Conservation (phyloP, 2,329 filamentous ascomycete species). For the Arachnomyces sp. region DNA sequence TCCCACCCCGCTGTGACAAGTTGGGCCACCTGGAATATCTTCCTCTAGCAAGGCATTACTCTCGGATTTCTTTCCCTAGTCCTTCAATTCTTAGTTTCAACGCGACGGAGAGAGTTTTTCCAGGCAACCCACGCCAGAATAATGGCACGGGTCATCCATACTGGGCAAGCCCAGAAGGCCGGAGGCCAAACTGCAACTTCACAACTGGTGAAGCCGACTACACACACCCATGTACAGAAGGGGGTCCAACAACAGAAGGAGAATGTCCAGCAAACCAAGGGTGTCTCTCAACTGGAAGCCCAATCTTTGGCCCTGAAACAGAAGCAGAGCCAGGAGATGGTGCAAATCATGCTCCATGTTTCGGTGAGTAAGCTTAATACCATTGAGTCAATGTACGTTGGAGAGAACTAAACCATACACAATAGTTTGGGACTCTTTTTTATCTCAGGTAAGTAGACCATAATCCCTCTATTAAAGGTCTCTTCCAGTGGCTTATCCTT, state of each 20-base stretch:
- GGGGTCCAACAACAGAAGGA: constrained; percentile 12
- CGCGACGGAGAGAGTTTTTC: no score
- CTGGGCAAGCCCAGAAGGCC: background rate
- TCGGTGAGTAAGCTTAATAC: constrained; percentile 28
- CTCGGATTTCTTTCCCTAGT: no score
- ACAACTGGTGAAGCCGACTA: constrained; percentile 3
- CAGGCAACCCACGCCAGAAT: no score
- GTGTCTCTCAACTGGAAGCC: constrained; percentile 1
- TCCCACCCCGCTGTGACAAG: no score
- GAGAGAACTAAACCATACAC: constrained; percentile 7
- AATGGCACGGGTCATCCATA: constrained; percentile 3
- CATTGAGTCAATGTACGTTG: constrained; percentile 2
- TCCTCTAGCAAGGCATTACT: no score
- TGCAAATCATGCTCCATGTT: constrained; percentile 41
- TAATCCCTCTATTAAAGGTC: background rate
- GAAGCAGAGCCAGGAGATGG: constrained; percentile 39
- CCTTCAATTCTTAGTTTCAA: no score
- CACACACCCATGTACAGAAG: constrained; percentile 7
- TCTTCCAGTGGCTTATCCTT: constrained; percentile 5
- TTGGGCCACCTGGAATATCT: no score
- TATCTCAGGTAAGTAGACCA: constrained; percentile 24
- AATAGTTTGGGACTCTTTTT: constrained; percentile 27
- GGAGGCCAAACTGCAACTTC: background rate
- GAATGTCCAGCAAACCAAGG: constrained; percentile 4
- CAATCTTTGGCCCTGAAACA: constrained; percentile 22